Evolutionary conservation across 2,329 filamentous ascomycete genomes (phyloP), one percentile per base, ranked within the genome.

Genomic region (Neopestalotiopsis sp.): DNA sequence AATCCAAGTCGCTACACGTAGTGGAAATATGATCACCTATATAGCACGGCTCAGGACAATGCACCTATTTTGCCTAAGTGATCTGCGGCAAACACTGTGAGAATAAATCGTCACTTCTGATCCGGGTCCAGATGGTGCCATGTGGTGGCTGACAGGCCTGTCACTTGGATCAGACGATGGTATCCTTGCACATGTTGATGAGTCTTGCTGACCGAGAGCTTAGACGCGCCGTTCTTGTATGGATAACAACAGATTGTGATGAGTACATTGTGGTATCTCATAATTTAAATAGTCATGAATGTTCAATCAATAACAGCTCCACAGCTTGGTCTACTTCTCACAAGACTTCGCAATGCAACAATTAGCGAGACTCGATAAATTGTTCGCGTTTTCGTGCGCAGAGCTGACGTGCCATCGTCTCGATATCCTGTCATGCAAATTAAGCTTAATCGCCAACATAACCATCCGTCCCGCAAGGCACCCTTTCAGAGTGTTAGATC

Each of bases 101-200:
- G 13, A 9, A 40, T 32, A 20, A 20, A 45, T 14, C 20, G 45
- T 38, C 45, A 66, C 53, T 45, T 58, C 49, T 66, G 49, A 10
- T 24, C 40, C 7, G 14, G 32, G 17, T 12, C 20, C 32, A 17
- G 4, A 28, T 32, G 38, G 0, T 53, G 38, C 30, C 20, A 40
- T 58, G 45, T 57, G 45, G 53, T 28, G 34, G 40, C 24, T 66
- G 45, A 57, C 63, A 57, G 63, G 28, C 32, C 40, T 57, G 45
- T 66, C 28, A 38, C 40, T 57, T 40, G 63, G 63, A 34, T 66
- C 63, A 66, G 63, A 66, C 49, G 63, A 66, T 28, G 45, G 38
- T 30, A 32, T 28, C 32, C 34, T 17, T 20, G 59, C 30, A 17
- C 28, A 20, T n/a, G 32, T 7, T 17, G 10, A 42, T n/a, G 6